These are phyloP conservation scores for Vaccinium vitisidaea DNA, from an alignment of 148 eudicot species.

Conservation along the genomic window DNA sequence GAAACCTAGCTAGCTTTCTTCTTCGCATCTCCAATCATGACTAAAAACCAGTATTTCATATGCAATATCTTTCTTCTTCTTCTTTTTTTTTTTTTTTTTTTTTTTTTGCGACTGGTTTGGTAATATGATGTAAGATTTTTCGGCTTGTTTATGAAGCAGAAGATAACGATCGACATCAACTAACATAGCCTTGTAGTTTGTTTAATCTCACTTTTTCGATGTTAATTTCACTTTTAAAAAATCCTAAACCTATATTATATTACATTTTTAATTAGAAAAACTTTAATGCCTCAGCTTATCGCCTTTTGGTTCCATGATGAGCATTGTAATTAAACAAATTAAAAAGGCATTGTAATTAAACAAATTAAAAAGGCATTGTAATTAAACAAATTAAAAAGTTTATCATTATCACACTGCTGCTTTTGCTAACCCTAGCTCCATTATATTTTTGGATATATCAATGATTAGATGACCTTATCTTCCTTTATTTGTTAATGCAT, in stretches of 20 bases:
- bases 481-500: background rate
- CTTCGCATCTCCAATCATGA: too few relatives aligned
- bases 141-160: background rate
- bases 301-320: constrained; percentile 32
- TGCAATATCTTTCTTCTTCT: too few relatives aligned
- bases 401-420: constrained; percentile 16
- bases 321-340: background rate
- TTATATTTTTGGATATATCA: background rate
- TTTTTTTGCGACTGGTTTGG: too few relatives aligned
- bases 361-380: background rate
- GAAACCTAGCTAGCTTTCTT: too few relatives aligned
- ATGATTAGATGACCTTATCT: background rate
- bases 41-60: too few relatives aligned
- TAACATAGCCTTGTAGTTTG: background rate
- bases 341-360: background rate
- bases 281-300: background rate
- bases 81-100: too few relatives aligned
- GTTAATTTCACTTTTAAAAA: background rate
- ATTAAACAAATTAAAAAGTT: background rate
- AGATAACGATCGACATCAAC: constrained; percentile 2
- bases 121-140: background rate
- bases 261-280: background rate
- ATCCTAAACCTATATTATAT: background rate
- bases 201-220: background rate
- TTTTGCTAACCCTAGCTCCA: background rate